These are phyloP conservation scores for Periconia digitata DNA, from an alignment of 2,329 filamentous ascomycete species.

Conservation along the genomic window DNA sequence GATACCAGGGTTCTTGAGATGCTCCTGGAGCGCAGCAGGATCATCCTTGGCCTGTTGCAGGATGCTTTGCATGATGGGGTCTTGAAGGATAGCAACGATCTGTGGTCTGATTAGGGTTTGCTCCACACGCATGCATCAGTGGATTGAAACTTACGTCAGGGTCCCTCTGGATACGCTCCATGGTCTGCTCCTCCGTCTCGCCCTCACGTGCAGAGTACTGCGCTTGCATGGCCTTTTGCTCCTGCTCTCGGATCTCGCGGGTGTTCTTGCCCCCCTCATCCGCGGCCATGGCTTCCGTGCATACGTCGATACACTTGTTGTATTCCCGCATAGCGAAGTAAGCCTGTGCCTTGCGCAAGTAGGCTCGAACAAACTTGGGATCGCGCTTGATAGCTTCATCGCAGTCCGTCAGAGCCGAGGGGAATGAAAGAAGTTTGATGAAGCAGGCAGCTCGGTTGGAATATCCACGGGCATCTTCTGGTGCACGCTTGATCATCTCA, in stretches of 20 bases:
- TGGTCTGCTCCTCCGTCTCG: constrained; percentile 94
- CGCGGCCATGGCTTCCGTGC: constrained; percentile 75
- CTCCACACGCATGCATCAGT: background rate
- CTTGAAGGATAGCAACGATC: constrained; percentile 90
- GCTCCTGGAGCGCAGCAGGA: constrained; percentile 88
- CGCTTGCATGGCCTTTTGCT: constrained; percentile 85
- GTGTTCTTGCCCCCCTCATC: constrained; percentile 80
- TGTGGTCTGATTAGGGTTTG: constrained; percentile 34
- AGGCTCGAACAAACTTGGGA: constrained; percentile 88
- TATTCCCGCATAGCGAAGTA: constrained; percentile 98
- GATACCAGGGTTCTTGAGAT: constrained; percentile 91
- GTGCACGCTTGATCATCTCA: constrained; percentile 96
- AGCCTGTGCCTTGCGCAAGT: constrained; percentile 93
- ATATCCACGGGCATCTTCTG: constrained; percentile 90
- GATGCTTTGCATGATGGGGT: constrained; percentile 97
- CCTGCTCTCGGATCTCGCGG: constrained; percentile 89
- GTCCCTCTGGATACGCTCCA: constrained; percentile 85
- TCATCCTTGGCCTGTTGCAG: constrained; percentile 95
- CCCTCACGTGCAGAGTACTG: constrained; percentile 91
- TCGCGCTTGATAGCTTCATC: constrained; percentile 89
- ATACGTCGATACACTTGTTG: constrained; percentile 89
- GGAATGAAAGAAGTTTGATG: constrained; percentile 95
- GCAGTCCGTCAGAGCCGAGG: constrained; percentile 89
- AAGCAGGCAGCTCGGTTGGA: constrained; percentile 96
- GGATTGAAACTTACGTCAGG: constrained; percentile 69